Evolutionary conservation across 805 yeast genomes (phyloP).

Genomic region (Candida tibetensis): DNA sequence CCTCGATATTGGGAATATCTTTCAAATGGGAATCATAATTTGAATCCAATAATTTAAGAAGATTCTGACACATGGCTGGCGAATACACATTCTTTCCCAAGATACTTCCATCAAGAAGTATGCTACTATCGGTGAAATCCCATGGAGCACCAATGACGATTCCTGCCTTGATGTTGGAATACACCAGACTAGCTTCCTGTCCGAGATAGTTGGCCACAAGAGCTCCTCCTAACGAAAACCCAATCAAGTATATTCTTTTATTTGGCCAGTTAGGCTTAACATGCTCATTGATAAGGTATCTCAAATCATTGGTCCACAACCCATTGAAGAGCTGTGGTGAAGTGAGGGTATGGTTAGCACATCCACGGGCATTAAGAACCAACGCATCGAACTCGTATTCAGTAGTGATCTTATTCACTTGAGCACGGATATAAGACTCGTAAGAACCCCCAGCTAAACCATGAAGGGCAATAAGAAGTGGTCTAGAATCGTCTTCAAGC

Average conservation of each 20-base stretch:
- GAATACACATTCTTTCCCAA: conserved; percentile 41
- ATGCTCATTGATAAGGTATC: conserved; percentile 53
- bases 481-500: conserved; percentile 42
- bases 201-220: conserved; percentile 66
- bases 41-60: conserved; percentile 29
- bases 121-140: conserved; percentile 61
- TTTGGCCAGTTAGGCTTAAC: conserved; percentile 53
- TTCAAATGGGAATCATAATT: conserved; percentile 30
- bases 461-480: conserved; percentile 61
- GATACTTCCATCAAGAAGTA: conserved; percentile 37
- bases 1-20: conserved; percentile 20
- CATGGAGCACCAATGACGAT: conserved; percentile 66
- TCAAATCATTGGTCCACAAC: conserved; percentile 64
- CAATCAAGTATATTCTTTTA: conserved; percentile 63
- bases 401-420: conserved; percentile 42
- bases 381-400: conserved; percentile 50
- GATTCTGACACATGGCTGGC: conserved; percentile 41
- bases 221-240: conserved; percentile 73
- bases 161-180: conserved; percentile 55
- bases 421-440: conserved; percentile 66
- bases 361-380: conserved; percentile 70
- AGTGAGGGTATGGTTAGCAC: conserved; percentile 70
- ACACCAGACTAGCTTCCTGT: conserved; percentile 51
- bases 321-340: conserved; percentile 68
- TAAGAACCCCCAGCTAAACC: conserved; percentile 82